Conservation (phyloP, 257 asterid species). For the Gentiana macrophylla region DNA sequence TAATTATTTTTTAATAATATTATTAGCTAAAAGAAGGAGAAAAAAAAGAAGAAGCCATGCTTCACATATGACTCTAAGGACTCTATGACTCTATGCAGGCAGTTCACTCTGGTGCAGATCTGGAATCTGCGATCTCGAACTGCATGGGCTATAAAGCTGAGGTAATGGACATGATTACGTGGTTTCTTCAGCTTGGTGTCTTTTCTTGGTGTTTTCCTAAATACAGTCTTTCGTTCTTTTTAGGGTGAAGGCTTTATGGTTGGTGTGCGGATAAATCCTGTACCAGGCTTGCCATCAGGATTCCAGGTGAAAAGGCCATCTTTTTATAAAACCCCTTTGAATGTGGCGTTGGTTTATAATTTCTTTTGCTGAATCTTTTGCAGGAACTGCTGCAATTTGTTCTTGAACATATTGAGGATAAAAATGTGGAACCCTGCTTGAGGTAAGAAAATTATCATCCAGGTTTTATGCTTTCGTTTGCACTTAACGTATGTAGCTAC, state of each 20-base stretch:
- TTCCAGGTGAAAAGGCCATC: constrained; percentile 42
- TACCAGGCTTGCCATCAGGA: constrained; percentile 90
- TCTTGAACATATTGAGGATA: constrained; percentile 72
- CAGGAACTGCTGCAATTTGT: constrained; percentile 87
- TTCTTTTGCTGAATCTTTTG: constrained; percentile 9
- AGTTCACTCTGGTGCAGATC: constrained; percentile 99
- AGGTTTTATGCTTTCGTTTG: constrained; percentile 1
- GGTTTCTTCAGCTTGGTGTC: not conserved
- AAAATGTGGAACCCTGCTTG: constrained; percentile 87
- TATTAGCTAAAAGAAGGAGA: no score
- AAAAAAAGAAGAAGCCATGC: no score
- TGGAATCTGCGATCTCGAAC: constrained; percentile 84
- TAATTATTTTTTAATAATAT: no score
- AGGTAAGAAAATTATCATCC: constrained; percentile 41
- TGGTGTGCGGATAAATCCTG: constrained; percentile 93
- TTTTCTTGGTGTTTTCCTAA: constrained; percentile 3
- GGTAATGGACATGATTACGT: constrained; percentile 33
- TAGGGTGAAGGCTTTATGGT: constrained; percentile 99
- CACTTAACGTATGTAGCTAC: not conserved
- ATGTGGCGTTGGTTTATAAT: no score
- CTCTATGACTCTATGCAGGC: constrained; percentile 42
- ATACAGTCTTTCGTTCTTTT: constrained; percentile 8
- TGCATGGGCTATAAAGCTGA: constrained; percentile 88
- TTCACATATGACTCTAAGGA: not conserved
- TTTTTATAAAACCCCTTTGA: not conserved